These are phyloP conservation scores for Pueraria montana DNA, from an alignment of 306 rosid genomes.

Conservation along the genomic window DNA sequence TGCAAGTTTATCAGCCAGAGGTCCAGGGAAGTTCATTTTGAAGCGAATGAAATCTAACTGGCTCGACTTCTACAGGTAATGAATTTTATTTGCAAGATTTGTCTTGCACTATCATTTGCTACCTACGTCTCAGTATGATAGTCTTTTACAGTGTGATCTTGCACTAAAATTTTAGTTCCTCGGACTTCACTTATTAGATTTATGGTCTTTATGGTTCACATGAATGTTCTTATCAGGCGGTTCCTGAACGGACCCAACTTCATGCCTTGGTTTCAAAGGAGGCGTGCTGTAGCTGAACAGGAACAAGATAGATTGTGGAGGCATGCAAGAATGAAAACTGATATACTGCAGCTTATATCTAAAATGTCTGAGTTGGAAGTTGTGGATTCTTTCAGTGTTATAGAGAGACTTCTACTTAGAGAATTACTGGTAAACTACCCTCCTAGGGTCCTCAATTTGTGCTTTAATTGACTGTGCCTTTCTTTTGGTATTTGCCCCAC, in stretches of 20 bases:
- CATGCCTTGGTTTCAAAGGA: conserved; percentile 85
- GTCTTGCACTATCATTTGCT: conserved; percentile 27
- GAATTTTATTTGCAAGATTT: conserved; percentile 17
- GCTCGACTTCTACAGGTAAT: conserved; percentile 82
- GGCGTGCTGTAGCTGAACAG: conserved; percentile 82
- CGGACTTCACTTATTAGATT: conserved; percentile 18
- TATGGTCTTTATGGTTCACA: neutral
- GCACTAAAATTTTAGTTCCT: neutral
- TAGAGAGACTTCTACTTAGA: conserved; percentile 76
- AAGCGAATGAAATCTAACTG: conserved; percentile 88
- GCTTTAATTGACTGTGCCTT: conserved; percentile 13
- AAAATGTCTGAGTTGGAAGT: conserved; percentile 83
- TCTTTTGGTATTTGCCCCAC: conserved; percentile 25
- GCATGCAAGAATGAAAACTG: conserved; percentile 77
- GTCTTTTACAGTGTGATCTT: conserved; percentile 4
- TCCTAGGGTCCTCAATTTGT: conserved; percentile 8
- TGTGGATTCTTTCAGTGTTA: conserved; percentile 75
- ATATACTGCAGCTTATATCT: conserved; percentile 65
- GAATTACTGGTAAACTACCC: conserved; percentile 68
- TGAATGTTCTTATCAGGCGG: conserved; percentile 64
- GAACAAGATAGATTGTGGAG: conserved; percentile 84
- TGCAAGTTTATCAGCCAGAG: conserved; percentile 76
- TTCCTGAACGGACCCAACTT: conserved; percentile 86
- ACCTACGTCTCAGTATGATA: neutral
- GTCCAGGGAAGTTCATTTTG: conserved; percentile 88